Conservation (phyloP, 768 basidiomycete genomes). For the Boletellus emodensis region DNA sequence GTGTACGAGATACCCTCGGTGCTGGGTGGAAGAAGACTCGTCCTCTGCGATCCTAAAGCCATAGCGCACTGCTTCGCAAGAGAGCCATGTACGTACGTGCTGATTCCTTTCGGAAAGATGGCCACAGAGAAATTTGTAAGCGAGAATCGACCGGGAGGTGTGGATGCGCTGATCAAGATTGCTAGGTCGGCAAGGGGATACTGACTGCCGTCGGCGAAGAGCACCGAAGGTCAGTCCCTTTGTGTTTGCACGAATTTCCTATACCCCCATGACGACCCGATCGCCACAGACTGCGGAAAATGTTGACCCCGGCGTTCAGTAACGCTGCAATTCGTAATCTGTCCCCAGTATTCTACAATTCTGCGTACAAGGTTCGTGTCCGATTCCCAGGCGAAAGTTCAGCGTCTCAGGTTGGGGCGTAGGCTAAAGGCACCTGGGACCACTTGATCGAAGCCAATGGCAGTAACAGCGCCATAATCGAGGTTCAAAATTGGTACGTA, state of each 20-base stretch:
- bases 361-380: constrained; percentile 38
- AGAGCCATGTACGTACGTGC: constrained; percentile 40
- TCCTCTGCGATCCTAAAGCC: constrained; percentile 46
- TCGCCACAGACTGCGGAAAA: constrained; percentile 32
- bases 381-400: too few relatives aligned
- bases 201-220: constrained; percentile 40
- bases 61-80: constrained; percentile 46
- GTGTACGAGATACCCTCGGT: constrained; percentile 12
- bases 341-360: constrained; percentile 38
- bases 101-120: constrained; percentile 19
- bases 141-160: too few relatives aligned
- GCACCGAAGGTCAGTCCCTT: constrained; percentile 35
- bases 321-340: constrained; percentile 37
- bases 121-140: constrained; percentile 26
- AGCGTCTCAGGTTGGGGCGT: too few relatives aligned
- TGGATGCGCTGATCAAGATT: not conserved
- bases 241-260: not conserved
- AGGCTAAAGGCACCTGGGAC: constrained; percentile 34
- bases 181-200: constrained; percentile 35
- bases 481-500: constrained; percentile 46
- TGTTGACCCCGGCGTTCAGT: constrained; percentile 39
- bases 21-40: too few relatives aligned
- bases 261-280: too few relatives aligned
- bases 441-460: constrained; percentile 18
- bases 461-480: constrained; percentile 33